Evolutionary conservation across 768 basidiomycete genomes (phyloP), one percentile per base, ranked within the genome.

Genomic region (Termitomyces sp.): DNA sequence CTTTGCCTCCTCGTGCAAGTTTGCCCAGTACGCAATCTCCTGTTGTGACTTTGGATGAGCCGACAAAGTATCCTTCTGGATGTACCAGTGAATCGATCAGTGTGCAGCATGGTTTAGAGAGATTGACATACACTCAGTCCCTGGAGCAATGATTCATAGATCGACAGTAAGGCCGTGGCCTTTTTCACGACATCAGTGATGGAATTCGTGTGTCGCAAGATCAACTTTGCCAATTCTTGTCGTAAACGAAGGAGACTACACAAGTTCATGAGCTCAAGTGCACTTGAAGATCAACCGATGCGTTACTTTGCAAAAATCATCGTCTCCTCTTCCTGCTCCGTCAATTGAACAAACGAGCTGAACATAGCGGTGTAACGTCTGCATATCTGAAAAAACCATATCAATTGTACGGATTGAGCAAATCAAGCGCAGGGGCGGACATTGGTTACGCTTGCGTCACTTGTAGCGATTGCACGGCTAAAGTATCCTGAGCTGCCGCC

Each of bases 241-340:
- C 94, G 85, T 49, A 98, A 69, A n/a, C 94, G 87, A 14, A 85
- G 74, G 51, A 97, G 75, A 66, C 96, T 98, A 58, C 11, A 50
- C 54, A 53, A 41, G 51, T 47, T 1, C 33, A 37, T 43, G 26
- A 50, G 35, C 7, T 5, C 33, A 0, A 21, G 17, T 9, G 5
- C 28, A 40, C 3, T 33, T 3, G 9, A 35, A 43, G 38, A n/a
- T 31, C 38, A 50, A 19, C 14, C 10, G n/a, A 17, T 11, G 14
- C 85, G 37, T 62, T 66, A 96, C 96, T 94, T 94, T 23, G 89
- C 84, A 66, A 97, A 97, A 47, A 98, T 89, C 94, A 98, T 97
- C 9, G 91, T 91, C 68, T 97, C 95, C 62, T 97, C 93, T 42
- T 85, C 87, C 58, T 90, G 87, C 40, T 81, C 81, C 3, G 90